These are phyloP conservation scores for Elasticomyces elasticus DNA, from an alignment of 495 filamentous ascomycete genomes.

Conservation along the genomic window DNA sequence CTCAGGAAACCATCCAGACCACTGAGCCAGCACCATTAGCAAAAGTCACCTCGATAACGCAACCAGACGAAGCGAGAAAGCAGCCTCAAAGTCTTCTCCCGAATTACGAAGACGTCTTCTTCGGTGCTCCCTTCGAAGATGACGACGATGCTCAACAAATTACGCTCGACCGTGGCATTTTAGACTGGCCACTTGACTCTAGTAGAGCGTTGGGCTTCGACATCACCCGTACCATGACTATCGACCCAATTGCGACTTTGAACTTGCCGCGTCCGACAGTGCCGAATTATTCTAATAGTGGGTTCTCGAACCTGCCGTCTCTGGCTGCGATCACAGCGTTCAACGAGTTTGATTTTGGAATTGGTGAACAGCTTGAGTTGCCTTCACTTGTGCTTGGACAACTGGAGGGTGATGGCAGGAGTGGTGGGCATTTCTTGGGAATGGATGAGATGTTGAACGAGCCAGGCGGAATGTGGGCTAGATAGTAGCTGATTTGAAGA, in stretches of 20 bases:
- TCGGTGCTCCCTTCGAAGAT: constrained; percentile 17
- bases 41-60: constrained; percentile 2
- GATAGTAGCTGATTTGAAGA: too few species aligned
- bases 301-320: constrained; percentile 11
- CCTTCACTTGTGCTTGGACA: constrained; percentile 7
- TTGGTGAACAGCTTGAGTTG: constrained; percentile 11
- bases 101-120: constrained; percentile 19
- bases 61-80: constrained; percentile 13
- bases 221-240: constrained; percentile 1
- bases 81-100: constrained; percentile 7
- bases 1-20: not conserved
- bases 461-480: too few species aligned
- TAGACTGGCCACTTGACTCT: constrained; percentile 18
- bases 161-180: constrained; percentile 28
- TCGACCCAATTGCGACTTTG: constrained; percentile 23
- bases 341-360: not conserved
- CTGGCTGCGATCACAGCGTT: constrained; percentile 4
- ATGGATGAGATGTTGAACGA: constrained; percentile 12
- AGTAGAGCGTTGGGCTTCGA: not conserved
- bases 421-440: constrained; percentile 7
- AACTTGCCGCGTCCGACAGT: constrained; percentile 14
- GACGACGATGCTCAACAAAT: constrained; percentile 21
- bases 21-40: not conserved
- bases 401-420: not conserved
- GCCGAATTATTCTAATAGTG: not conserved